A percentile compares a stretch with the other conserved stretches of the same genome.
phyloP scores from a whole-genome alignment of 2,329 filamentous ascomycete genomes.

The Plectosphaerella cucumerina region DNA sequence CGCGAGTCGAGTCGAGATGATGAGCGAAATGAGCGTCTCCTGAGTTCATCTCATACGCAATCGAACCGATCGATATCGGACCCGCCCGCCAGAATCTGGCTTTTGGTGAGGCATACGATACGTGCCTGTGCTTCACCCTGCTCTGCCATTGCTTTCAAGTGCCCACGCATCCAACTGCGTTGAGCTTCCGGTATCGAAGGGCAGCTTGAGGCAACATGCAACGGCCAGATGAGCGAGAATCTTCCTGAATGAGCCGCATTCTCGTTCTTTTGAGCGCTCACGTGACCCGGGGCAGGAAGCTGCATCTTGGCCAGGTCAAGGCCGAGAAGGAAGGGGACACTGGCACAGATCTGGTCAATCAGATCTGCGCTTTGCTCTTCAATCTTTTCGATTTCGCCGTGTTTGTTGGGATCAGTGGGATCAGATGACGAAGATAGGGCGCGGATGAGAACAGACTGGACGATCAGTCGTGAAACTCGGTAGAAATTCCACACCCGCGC shows the following conservation, averaged over 20 bases:
- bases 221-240: constrained; percentile 12
- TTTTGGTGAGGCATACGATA: constrained; percentile 4
- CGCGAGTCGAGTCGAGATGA: no score
- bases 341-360: constrained; percentile 9
- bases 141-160: constrained; percentile 7
- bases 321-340: constrained; percentile 8
- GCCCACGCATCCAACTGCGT: constrained; percentile 9
- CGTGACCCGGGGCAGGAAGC: neutral
- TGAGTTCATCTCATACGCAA: constrained; percentile 7
- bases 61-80: constrained; percentile 8
- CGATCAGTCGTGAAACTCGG: constrained; percentile 11
- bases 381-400: neutral
- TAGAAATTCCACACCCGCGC: constrained; percentile 13
- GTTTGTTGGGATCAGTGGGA: neutral
- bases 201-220: constrained; percentile 7
- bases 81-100: constrained; percentile 8
- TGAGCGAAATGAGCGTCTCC: no score
- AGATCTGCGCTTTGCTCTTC: constrained; percentile 1
- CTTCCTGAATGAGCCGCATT: constrained; percentile 1
- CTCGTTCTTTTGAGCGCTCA: neutral
- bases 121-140: constrained; percentile 7
- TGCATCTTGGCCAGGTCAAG: constrained; percentile 9
- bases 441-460: constrained; percentile 7
- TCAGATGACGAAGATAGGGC: neutral
- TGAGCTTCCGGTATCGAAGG: constrained; percentile 4